Percentiles rank a stretch among this genome's conserved stretches.
phyloP scores from a whole-genome alignment of 805 yeast species.

The Grigorovia humatica region DNA sequence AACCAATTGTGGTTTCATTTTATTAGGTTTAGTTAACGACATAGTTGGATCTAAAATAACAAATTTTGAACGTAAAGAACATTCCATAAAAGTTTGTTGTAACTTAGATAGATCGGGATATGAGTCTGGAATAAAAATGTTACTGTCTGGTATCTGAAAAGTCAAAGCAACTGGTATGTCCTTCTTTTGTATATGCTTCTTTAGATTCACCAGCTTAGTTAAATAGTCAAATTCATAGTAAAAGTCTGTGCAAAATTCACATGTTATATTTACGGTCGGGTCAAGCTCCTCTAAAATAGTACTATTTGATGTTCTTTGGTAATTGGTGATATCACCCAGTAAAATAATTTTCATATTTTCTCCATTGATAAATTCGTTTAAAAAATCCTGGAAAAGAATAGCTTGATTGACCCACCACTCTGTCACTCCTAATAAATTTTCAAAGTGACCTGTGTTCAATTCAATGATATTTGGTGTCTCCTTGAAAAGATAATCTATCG shows the following conservation, averaged over 20 bases:
- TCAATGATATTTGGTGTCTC: conserved; percentile 30
- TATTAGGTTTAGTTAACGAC: conserved; percentile 18
- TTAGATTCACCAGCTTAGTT: conserved; percentile 8
- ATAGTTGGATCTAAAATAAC: conserved; percentile 29
- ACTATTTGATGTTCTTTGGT: conserved; percentile 2
- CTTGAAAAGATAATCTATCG: conserved; percentile 34
- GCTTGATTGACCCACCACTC: conserved; percentile 39
- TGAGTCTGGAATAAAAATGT: conserved; percentile 10
- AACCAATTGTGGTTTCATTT: conserved; percentile 30
- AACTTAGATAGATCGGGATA: conserved; percentile 15
- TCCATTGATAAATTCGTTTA: conserved; percentile 21
- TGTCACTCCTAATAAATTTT: conserved; percentile 18
- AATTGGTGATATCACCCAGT: conserved; percentile 18
- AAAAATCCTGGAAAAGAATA: conserved; percentile 26
- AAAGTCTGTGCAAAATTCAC: conserved; percentile 24
- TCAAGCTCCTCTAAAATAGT: conserved; percentile 1
- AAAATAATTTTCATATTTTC: conserved; percentile 30
- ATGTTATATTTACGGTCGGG: not conserved
- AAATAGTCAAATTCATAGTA: conserved; percentile 38
- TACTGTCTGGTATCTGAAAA: conserved; percentile 9
- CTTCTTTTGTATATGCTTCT: not conserved
- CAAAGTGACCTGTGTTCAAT: conserved; percentile 3
- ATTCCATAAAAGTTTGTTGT: conserved; percentile 7
- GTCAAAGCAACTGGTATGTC: not conserved
- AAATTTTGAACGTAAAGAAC: conserved; percentile 15